phyloP scores from a whole-genome alignment of 140 eudicot species.

The Ambrosia hybrid region DNA sequence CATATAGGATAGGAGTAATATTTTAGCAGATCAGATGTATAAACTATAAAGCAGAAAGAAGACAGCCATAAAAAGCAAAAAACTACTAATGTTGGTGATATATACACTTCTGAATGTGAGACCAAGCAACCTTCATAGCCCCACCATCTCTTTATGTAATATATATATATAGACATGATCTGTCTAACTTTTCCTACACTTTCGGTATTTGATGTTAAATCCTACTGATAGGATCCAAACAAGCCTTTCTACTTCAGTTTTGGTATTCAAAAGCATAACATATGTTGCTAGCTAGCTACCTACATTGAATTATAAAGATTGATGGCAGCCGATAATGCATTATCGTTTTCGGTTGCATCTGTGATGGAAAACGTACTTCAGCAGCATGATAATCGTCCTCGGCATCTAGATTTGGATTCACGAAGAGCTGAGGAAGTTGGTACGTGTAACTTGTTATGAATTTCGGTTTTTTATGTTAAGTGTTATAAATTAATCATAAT shows the following conservation, averaged over 20 bases:
- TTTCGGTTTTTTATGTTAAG: too few species aligned
- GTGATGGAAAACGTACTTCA: constrained; percentile 96
- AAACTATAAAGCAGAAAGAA: constrained; percentile 30
- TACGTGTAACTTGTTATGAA: constrained; percentile 25
- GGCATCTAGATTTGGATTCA: constrained; percentile 87
- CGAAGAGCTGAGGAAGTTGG: constrained; percentile 98
- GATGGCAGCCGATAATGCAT: constrained; percentile 35
- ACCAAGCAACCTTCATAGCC: constrained; percentile 26
- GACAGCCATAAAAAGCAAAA: constrained; percentile 30
- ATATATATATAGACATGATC: constrained; percentile 5
- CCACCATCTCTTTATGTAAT: constrained; percentile 33
- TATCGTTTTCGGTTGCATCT: constrained; percentile 70
- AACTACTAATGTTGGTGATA: constrained; percentile 17
- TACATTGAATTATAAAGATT: constrained; percentile 10
- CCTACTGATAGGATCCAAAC: background rate
- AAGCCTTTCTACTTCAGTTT: too few species aligned
- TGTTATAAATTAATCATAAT: background rate
- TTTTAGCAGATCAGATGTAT: background rate
- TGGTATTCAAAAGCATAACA: constrained; percentile 2
- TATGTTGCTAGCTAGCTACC: constrained; percentile 9
- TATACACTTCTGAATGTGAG: constrained; percentile 20
- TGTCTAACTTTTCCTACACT: constrained; percentile 15
- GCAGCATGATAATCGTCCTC: constrained; percentile 62
- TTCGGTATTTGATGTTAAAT: background rate
- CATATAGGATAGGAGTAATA: background rate